Percentiles rank a stretch among this genome's conserved stretches.
These are phyloP conservation scores for Decorospora gaudefroyi DNA, from an alignment of 2,329 filamentous ascomycete species.

Conservation along the genomic window DNA sequence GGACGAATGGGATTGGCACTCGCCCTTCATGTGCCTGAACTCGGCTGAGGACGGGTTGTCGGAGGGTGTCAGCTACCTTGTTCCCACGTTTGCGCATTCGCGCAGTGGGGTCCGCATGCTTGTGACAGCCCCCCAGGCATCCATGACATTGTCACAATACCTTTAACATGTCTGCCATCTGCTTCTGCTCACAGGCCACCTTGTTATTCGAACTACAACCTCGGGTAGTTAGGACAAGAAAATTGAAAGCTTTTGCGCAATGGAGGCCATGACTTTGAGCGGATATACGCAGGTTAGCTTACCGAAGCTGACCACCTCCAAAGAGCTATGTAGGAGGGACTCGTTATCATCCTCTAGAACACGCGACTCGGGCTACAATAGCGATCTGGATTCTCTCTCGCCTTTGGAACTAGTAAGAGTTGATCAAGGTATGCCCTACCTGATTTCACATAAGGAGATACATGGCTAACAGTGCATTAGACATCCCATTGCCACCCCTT, in stretches of 20 bases:
- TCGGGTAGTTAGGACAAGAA: slow-evolving; percentile 1
- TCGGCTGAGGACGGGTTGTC: slow-evolving; percentile 12
- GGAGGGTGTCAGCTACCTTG: slow-evolving; percentile 16
- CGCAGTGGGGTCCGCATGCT: slow-evolving; percentile 19
- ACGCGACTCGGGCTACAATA: slow-evolving; percentile 40
- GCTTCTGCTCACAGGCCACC: not conserved
- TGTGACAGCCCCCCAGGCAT: slow-evolving; percentile 18
- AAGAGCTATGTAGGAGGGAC: slow-evolving; percentile 28
- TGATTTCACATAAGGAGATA: not conserved
- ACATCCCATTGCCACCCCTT: slow-evolving; percentile 7
- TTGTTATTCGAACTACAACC: slow-evolving; percentile 5
- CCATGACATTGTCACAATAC: slow-evolving; percentile 4
- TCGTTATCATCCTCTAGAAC: slow-evolving; percentile 36
- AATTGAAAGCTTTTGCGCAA: slow-evolving; percentile 15
- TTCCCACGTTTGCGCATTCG: slow-evolving; percentile 26
- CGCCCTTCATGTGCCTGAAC: slow-evolving; percentile 9
- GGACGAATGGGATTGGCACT: slow-evolving; percentile 4
- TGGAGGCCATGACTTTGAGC: slow-evolving; percentile 15
- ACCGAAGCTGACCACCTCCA: slow-evolving; percentile 25
- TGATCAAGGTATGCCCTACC: slow-evolving; percentile 23
- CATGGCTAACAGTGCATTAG: slow-evolving; percentile 15
- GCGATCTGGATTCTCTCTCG: slow-evolving; percentile 36
- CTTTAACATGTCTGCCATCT: not conserved
- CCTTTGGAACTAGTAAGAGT: slow-evolving; percentile 26
- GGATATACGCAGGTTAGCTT: slow-evolving; percentile 15